Conservation (phyloP, 108 stramenopile genomes). For the Skeletonema menzelii region DNA sequence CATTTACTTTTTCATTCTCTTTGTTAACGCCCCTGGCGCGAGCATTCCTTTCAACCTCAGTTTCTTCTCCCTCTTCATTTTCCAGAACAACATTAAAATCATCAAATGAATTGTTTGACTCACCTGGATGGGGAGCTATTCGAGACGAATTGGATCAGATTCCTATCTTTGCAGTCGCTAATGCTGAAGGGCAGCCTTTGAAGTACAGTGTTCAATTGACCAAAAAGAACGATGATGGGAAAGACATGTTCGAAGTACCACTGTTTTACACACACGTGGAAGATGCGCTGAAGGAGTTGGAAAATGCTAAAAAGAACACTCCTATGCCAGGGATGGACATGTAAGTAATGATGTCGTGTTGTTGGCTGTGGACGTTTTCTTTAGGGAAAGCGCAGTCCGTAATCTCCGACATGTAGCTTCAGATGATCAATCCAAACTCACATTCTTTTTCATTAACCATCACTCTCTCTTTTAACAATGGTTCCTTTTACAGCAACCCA, state of each 20-base stretch:
- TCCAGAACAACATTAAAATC: not conserved
- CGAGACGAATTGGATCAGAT: conserved; percentile 48
- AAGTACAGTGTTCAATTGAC: conserved; percentile 44
- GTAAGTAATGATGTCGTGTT: not conserved
- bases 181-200: conserved; percentile 56
- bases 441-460: not conserved
- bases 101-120: conserved; percentile 47
- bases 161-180: conserved; percentile 61
- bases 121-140: conserved; percentile 60
- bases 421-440: not conserved
- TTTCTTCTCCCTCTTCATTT: not conserved
- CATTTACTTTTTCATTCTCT: not conserved
- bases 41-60: not conserved
- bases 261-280: conserved; percentile 66
- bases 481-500: conserved; percentile 12
- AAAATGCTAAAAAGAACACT: conserved; percentile 37
- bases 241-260: conserved; percentile 38
- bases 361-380: not conserved
- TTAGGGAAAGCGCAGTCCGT: not conserved
- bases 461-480: not conserved
- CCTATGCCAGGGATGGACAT: conserved; percentile 35
- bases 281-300: conserved; percentile 54
- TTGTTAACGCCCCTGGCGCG: not conserved
- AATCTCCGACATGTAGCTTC: not conserved
- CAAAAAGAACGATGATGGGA: conserved; percentile 9